Base-by-base conservation (phyloP, 768 basidiomycete genomes). In the Podaxis pistillaris region DNA sequence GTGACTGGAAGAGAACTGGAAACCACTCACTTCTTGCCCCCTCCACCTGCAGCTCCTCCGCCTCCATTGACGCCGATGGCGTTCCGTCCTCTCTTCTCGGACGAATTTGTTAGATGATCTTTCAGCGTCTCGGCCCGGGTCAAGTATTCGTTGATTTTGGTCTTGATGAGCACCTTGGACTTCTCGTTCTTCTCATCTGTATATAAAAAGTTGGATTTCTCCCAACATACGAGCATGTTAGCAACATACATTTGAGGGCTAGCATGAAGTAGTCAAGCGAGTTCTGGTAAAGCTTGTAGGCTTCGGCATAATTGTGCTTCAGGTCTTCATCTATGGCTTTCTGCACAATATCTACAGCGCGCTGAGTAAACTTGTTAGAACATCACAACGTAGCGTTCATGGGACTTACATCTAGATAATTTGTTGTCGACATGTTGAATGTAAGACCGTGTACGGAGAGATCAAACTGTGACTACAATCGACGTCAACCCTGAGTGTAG, bases 231-330 rank as follows among this genome's bases (percentile, higher is more conserved):
- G 24, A 50, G 46, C 53, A 33, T 49, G 41, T 17, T 55, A 33
- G 40, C 8, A 5, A 49, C 86, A 63, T 66, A 95, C 94, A 96
- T 76, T 95, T 96, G 72, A 94, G 81, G 8, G 96, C 95, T 67
- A 98, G 91, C 91, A 98, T 94, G 75, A 99, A 99, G 73, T 96
- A 99, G 72, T 99, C 97, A 63, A 98, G 83, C 1, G 93, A 84
- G 81, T 98, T 96, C 80, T 91, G 89, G 77, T 97, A 97, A 66
- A 88, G 85, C 78, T 92, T 96, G 85, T 93, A 96, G 19, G 96
- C 96, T 69, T 96, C 94, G 5, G 85, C 79, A 78, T 98, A 99
- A 76, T 97, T 93, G 75, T 91, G 89, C 74, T 94, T 94, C 64
- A 83, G 82, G 77, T 99, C 97, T 65, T 93, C 90, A 62, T 95